A percentile compares a stretch with the other conserved stretches of the same genome.
These are phyloP conservation scores for Fusarium sp. DNA, from an alignment of 2,329 filamentous ascomycete genomes.

Conservation along the genomic window DNA sequence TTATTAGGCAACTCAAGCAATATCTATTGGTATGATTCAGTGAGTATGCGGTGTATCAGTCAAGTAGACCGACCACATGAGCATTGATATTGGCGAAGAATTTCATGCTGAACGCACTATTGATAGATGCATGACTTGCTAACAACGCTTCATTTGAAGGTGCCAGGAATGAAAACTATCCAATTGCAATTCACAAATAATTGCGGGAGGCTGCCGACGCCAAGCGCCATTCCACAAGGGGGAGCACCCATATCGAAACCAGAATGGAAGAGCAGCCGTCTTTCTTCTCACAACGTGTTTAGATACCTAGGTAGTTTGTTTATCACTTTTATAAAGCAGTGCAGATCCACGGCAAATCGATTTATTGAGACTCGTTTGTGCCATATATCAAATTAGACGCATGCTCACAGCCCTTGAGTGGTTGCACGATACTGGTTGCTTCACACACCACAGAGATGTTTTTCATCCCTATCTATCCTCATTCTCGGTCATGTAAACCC, in stretches of 20 bases:
- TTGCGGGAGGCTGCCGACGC: constrained; percentile 33
- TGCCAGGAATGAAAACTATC: constrained; percentile 7
- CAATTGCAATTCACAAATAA: constrained; percentile 10
- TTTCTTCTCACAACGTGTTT: neutral
- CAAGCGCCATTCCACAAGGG: constrained; percentile 28
- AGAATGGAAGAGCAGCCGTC: neutral
- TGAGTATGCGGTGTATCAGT: neutral
- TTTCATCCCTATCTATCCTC: neutral
- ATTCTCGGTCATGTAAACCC: neutral
- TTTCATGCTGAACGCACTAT: neutral
- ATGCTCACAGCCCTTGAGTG: neutral
- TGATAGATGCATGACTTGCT: constrained; percentile 3
- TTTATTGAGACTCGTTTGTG: neutral
- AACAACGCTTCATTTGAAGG: neutral
- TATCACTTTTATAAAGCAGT: neutral
- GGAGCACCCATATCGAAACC: neutral
- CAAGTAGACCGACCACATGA: neutral
- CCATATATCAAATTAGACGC: neutral
- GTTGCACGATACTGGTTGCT: neutral
- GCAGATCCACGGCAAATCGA: too few relatives aligned
- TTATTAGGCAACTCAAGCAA: neutral
- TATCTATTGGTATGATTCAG: neutral
- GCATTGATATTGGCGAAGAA: neutral
- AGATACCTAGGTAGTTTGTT: neutral
- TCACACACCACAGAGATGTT: neutral